Percentiles rank a stretch among this genome's conserved stretches.
Evolutionary conservation across 2,329 filamentous ascomycete species (phyloP).

Genomic region (Teratosphaeria destructans): DNA sequence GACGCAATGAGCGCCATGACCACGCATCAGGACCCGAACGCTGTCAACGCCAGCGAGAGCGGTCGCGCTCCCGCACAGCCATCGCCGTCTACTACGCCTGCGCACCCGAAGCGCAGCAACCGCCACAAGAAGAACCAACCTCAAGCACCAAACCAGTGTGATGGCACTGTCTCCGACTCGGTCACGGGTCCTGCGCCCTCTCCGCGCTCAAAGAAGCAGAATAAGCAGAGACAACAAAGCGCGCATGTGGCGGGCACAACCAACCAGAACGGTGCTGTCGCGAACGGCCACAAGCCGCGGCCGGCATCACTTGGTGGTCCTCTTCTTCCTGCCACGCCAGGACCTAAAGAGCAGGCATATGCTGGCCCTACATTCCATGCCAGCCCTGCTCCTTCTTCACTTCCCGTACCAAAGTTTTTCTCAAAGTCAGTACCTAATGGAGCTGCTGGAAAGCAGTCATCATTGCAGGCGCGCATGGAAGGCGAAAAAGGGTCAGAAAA

Average conservation of each 20-base stretch:
- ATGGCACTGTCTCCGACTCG: constrained; percentile 20
- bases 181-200: constrained; percentile 12
- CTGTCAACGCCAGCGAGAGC: not conserved
- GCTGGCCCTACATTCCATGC: constrained; percentile 92
- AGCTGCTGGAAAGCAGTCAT: constrained; percentile 30
- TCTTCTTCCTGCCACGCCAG: constrained; percentile 31
- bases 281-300: constrained; percentile 21
- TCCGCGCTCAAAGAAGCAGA: constrained; percentile 13
- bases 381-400: constrained; percentile 78
- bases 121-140: constrained; percentile 13
- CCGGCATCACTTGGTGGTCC: constrained; percentile 34
- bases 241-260: constrained; percentile 4
- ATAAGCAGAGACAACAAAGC: constrained; percentile 13
- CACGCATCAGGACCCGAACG: not conserved
- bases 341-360: constrained; percentile 51
- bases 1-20: not conserved
- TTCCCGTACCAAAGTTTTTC: constrained; percentile 84
- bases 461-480: constrained; percentile 34
- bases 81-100: constrained; percentile 13
- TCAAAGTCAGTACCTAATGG: constrained; percentile 65
- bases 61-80: not conserved
- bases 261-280: constrained; percentile 10
- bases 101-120: constrained; percentile 24
- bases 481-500: constrained; percentile 31
- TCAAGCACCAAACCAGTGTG: constrained; percentile 5